A percentile compares a stretch with the other conserved stretches of the same genome.
phyloP scores from a whole-genome alignment of 2,329 filamentous ascomycete species.

The Aspergillus novoparasiticus region DNA sequence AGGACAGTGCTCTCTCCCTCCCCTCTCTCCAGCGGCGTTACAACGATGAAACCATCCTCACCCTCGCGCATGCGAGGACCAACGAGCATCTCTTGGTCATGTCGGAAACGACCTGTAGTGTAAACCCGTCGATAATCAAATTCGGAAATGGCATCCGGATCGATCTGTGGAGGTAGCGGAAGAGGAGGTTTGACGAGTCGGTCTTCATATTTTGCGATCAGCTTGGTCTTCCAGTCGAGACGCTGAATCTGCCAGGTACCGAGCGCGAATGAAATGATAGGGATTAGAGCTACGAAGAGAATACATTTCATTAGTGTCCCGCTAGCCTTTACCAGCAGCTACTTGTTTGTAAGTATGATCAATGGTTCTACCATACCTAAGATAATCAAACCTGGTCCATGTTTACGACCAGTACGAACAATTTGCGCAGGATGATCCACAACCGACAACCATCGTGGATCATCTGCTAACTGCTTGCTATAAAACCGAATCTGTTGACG shows the following conservation, averaged over 20 bases:
- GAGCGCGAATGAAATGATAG: slow-evolving; percentile 83
- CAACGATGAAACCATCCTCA: slow-evolving; percentile 84
- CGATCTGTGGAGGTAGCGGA: slow-evolving; percentile 79
- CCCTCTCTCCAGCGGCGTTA: slow-evolving; percentile 83
- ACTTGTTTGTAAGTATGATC: background rate
- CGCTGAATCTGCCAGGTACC: slow-evolving; percentile 96
- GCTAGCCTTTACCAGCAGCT: background rate
- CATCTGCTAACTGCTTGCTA: slow-evolving; percentile 60
- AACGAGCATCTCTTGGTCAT: slow-evolving; percentile 95
- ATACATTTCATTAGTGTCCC: slow-evolving; percentile 9
- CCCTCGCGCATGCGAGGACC: slow-evolving; percentile 88
- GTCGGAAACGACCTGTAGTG: slow-evolving; percentile 72
- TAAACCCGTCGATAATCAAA: slow-evolving; percentile 90
- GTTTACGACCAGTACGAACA: slow-evolving; percentile 71
- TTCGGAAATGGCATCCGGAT: slow-evolving; percentile 77
- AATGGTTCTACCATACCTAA: slow-evolving; percentile 57
- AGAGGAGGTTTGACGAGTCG: slow-evolving; percentile 82
- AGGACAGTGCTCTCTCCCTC: slow-evolving; percentile 68
- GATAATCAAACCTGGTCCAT: slow-evolving; percentile 79
- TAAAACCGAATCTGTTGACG: slow-evolving; percentile 43
- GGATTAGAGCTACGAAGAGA: slow-evolving; percentile 70
- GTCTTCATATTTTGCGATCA: slow-evolving; percentile 91
- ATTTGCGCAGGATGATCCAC: slow-evolving; percentile 83
- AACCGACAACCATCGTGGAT: slow-evolving; percentile 79
- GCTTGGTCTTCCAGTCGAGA: slow-evolving; percentile 88